Conservation (phyloP, 225 moss, liverwort and hornwort genomes). For the Thuidium tamariscinum region DNA sequence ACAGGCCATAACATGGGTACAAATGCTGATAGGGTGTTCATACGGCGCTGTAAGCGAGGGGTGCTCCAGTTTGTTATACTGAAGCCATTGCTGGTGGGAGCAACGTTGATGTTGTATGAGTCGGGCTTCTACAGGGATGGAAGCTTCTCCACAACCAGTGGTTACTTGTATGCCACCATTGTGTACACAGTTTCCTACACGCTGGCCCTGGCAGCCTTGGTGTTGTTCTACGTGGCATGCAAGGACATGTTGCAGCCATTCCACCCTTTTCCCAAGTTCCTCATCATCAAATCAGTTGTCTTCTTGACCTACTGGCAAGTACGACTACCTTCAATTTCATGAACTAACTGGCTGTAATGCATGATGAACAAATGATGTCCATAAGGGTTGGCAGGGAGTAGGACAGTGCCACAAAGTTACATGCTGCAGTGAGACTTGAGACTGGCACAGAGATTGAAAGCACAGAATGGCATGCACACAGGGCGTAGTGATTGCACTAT, state of each 20-base stretch:
- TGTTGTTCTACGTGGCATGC: conserved; percentile 91
- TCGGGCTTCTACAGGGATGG: conserved; percentile 48
- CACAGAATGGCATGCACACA: not conserved
- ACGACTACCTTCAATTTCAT: conserved; percentile 15
- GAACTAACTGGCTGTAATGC: not conserved
- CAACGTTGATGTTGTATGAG: conserved; percentile 57
- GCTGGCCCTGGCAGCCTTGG: conserved; percentile 49
- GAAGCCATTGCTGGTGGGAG: conserved; percentile 66
- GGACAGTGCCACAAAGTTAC: not conserved
- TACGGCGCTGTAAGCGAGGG: conserved; percentile 68
- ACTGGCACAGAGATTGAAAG: not conserved
- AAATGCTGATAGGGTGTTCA: conserved; percentile 54
- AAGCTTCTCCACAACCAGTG: conserved; percentile 42
- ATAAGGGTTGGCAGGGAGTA: not conserved
- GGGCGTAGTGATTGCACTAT: conserved; percentile 36
- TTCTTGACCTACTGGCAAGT: conserved; percentile 82
- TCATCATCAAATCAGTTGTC: conserved; percentile 91
- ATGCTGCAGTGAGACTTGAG: not conserved
- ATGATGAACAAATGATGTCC: not conserved
- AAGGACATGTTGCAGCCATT: conserved; percentile 72
- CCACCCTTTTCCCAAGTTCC: conserved; percentile 72
- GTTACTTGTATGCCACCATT: conserved; percentile 64
- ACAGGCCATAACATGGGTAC: not conserved
- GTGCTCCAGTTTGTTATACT: conserved; percentile 84
- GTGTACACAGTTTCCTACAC: conserved; percentile 78